A percentile compares a stretch with the other conserved stretches of the same genome.
These are phyloP conservation scores for Gracilaria vermiculophylla DNA, from an alignment of 23 red algal genomes.

Conservation along the genomic window DNA sequence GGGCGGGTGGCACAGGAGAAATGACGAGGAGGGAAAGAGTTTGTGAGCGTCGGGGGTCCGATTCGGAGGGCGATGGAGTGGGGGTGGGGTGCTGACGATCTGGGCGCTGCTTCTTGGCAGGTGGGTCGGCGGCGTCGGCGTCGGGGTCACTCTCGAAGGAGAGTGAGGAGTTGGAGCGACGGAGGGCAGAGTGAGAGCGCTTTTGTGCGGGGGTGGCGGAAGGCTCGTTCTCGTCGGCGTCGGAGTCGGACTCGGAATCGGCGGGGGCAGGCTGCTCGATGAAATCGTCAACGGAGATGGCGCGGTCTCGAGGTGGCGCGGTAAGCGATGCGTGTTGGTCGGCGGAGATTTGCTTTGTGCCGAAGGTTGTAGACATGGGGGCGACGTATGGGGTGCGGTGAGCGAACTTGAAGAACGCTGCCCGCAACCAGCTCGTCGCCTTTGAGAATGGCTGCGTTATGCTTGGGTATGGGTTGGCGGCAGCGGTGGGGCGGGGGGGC, in stretches of 20 bases:
- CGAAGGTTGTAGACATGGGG: constrained; percentile 15
- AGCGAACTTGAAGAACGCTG: constrained; percentile 30
- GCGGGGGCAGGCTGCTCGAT: neutral
- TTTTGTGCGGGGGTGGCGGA: neutral
- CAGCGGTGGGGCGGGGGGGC: neutral
- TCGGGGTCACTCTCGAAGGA: constrained; percentile 10
- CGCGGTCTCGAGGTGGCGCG: neutral
- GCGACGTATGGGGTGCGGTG: constrained; percentile 13
- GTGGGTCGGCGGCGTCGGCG: neutral
- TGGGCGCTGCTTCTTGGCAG: neutral
- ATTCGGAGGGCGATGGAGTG: neutral
- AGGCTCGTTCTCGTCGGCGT: constrained; percentile 20
- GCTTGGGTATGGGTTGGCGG: neutral
- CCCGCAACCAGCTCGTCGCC: constrained; percentile 30
- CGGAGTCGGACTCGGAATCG: constrained; percentile 12
- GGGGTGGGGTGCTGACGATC: neutral
- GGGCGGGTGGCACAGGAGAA: neutral
- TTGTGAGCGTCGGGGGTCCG: neutral
- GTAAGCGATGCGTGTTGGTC: constrained; percentile 26
- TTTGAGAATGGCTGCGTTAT: neutral
- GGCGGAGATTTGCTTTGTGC: constrained; percentile 17
- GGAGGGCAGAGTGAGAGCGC: neutral
- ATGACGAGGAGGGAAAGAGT: too few species aligned
- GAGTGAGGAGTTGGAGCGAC: constrained; percentile 8
- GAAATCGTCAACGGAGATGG: constrained; percentile 22